phyloP scores from a whole-genome alignment of 129 eudicot species.

The Chrysanthemum makinoi region DNA sequence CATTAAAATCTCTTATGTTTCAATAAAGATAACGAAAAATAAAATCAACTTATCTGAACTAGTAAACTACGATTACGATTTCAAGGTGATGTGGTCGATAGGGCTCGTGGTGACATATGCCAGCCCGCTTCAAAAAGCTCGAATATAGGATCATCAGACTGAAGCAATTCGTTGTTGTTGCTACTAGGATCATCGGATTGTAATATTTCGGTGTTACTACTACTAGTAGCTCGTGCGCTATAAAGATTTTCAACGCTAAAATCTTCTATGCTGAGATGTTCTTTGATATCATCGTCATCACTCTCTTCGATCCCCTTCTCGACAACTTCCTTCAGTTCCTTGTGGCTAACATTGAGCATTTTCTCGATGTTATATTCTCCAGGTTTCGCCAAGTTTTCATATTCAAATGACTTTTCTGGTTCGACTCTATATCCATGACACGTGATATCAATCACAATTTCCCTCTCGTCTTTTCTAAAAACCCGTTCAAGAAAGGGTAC shows the following conservation, averaged over 20 bases:
- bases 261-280: constrained; percentile 26
- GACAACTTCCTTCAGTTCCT: constrained; percentile 9
- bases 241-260: neutral
- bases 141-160: constrained; percentile 38
- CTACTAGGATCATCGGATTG: neutral
- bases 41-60: neutral
- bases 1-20: neutral
- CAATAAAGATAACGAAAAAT: neutral
- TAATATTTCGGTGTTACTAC: constrained; percentile 10
- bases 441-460: constrained; percentile 46
- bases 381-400: constrained; percentile 16
- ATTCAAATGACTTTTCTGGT: constrained; percentile 6
- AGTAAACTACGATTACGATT: neutral
- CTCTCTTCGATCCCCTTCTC: constrained; percentile 22
- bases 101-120: constrained; percentile 37
- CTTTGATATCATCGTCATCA: constrained; percentile 13
- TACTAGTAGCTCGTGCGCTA: constrained; percentile 7
- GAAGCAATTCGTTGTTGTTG: constrained; percentile 22
- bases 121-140: constrained; percentile 50
- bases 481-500: constrained; percentile 46
- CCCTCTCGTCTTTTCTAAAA: constrained; percentile 50
- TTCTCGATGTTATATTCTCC: constrained; percentile 6
- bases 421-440: constrained; percentile 32
- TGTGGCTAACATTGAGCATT: constrained; percentile 10
- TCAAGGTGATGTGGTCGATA: constrained; percentile 16